phyloP scores from a whole-genome alignment of 2,329 filamentous ascomycete species.

The Penicillium sp. region DNA sequence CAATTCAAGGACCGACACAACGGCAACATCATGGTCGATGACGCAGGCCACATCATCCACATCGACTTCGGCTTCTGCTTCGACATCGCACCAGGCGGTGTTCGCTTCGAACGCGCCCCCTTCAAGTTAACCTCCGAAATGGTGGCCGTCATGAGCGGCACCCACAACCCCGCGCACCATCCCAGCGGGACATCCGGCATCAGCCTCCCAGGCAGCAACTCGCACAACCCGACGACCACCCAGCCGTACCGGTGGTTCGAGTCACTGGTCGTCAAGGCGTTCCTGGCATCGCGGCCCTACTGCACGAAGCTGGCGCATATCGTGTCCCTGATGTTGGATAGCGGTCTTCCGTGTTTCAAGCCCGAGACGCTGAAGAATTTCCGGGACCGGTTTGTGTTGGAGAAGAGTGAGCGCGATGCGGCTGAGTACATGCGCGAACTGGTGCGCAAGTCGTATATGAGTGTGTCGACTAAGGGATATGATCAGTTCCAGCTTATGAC shows the following conservation, averaged over 20 bases:
- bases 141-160: conserved; percentile 98
- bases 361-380: conserved; percentile 93
- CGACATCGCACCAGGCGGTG: conserved; percentile 94
- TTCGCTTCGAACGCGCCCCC: conserved; percentile 95
- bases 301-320: conserved; percentile 87
- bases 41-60: conserved; percentile 94
- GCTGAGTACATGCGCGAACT: conserved; percentile 91
- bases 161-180: conserved; percentile 37
- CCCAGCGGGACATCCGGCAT: conserved; percentile 28
- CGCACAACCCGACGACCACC: conserved; percentile 61
- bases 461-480: conserved; percentile 90
- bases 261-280: conserved; percentile 93
- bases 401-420: conserved; percentile 87
- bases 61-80: conserved; percentile 99
- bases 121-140: conserved; percentile 98
- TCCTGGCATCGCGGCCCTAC: conserved; percentile 83
- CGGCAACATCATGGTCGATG: conserved; percentile 99
- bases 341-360: conserved; percentile 95
- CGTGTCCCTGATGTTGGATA: conserved; percentile 93
- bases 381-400: conserved; percentile 86
- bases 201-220: conserved; percentile 34
- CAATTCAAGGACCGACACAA: conserved; percentile 99
- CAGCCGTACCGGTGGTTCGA: conserved; percentile 96
- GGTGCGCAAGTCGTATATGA: conserved; percentile 86
- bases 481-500: conserved; percentile 98